These are phyloP conservation scores for Iberis amara DNA, from an alignment of 441 rosid genomes.

Conservation along the genomic window DNA sequence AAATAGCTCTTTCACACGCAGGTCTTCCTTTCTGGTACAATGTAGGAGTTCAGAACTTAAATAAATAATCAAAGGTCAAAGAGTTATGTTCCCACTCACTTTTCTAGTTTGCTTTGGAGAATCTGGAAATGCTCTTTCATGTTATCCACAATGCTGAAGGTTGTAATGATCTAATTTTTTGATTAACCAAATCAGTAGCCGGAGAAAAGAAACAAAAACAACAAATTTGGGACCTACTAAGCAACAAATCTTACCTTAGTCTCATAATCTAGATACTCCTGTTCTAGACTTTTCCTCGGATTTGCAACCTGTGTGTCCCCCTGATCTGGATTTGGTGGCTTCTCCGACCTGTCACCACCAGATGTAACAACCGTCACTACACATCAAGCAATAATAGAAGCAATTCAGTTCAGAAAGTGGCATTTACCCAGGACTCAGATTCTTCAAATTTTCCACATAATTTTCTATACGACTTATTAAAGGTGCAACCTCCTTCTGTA, in stretches of 20 bases:
- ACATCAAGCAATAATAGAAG: conserved; percentile 7
- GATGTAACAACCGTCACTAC: conserved; percentile 23
- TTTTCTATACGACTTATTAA: conserved; percentile 57
- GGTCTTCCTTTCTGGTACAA: conserved; percentile 59
- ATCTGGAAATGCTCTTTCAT: conserved; percentile 77
- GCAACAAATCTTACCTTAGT: conserved; percentile 53
- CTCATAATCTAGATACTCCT: conserved; percentile 86
- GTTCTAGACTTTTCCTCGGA: conserved; percentile 86
- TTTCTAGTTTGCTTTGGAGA: conserved; percentile 43
- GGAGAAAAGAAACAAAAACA: neutral
- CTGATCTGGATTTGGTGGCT: conserved; percentile 36
- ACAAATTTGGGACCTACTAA: conserved; percentile 3
- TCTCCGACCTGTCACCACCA: conserved; percentile 50
- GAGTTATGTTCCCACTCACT: conserved; percentile 36
- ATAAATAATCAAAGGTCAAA: neutral
- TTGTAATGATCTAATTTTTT: conserved; percentile 64
- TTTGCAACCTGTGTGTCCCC: conserved; percentile 46
- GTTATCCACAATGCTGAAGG: conserved; percentile 87
- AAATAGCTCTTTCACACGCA: conserved; percentile 58
- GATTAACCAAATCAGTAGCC: conserved; percentile 14
- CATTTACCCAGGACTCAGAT: conserved; percentile 62
- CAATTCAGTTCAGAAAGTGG: conserved; percentile 9
- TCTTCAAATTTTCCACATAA: conserved; percentile 85
- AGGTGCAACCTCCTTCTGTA: conserved; percentile 83
- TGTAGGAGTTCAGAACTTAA: conserved; percentile 6